phyloP scores from a whole-genome alignment of 306 rosid species.

The Prunus fruticosa region DNA sequence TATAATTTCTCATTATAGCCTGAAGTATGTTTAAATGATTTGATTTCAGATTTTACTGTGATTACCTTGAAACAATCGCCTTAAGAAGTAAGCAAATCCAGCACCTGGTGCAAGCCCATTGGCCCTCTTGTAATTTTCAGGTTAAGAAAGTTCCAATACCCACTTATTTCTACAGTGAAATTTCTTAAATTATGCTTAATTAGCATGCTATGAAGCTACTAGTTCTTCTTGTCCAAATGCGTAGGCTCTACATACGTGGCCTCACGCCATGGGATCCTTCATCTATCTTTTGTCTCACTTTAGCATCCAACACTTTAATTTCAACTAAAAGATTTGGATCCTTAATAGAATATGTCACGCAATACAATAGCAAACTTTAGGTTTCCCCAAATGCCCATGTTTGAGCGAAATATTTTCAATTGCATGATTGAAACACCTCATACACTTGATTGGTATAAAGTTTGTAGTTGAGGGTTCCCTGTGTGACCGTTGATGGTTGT shows the following conservation, averaged over 20 bases:
- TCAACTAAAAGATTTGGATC: slow-evolving; percentile 22
- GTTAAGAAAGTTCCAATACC: slow-evolving; percentile 39
- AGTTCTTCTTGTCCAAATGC: slow-evolving; percentile 40
- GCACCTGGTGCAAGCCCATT: slow-evolving; percentile 39
- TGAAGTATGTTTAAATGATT: slow-evolving; percentile 27
- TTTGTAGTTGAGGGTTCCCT: too few species aligned
- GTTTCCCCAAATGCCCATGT: slow-evolving; percentile 20
- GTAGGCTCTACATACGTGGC: slow-evolving; percentile 41
- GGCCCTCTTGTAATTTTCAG: slow-evolving; percentile 46
- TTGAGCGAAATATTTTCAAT: too few species aligned
- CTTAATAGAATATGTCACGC: slow-evolving; percentile 46
- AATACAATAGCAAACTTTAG: slow-evolving; percentile 28
- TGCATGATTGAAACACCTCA: too few species aligned
- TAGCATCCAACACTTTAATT: slow-evolving; percentile 25
- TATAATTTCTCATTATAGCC: slow-evolving; percentile 7
- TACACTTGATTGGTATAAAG: too few species aligned
- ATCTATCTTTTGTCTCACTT: slow-evolving; percentile 23
- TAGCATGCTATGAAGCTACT: background rate
- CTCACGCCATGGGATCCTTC: slow-evolving; percentile 18
- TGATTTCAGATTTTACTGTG: background rate
- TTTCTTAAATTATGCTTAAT: slow-evolving; percentile 31
- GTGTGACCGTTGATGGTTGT: too few species aligned
- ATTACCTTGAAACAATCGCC: slow-evolving; percentile 30
- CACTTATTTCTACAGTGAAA: slow-evolving; percentile 27
- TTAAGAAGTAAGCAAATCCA: slow-evolving; percentile 38